Evolutionary conservation across 1,139 yeast species (phyloP).

Genomic region (Casaregolazyma lundiana): DNA sequence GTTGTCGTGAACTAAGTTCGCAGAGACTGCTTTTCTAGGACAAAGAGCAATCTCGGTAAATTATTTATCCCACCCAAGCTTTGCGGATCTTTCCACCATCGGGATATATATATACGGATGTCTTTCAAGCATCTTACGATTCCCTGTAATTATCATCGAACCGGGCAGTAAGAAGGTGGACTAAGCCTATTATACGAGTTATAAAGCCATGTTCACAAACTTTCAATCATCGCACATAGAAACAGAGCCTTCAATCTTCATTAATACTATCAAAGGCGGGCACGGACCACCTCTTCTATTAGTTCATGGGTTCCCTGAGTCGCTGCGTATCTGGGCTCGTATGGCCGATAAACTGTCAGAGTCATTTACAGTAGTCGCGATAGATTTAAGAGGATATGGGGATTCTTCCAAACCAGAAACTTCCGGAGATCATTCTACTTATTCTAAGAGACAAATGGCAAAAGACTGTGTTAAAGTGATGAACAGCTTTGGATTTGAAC

Average conservation of each 20-base stretch:
- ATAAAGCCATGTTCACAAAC: not conserved
- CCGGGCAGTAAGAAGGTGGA: too few relatives aligned
- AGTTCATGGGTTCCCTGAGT: conserved; percentile 20
- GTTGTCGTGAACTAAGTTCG: too few relatives aligned
- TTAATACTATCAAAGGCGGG: conserved; percentile 9
- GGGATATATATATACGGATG: too few relatives aligned
- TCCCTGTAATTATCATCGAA: too few relatives aligned
- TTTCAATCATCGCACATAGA: not conserved
- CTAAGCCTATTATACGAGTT: too few relatives aligned
- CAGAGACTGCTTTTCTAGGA: too few relatives aligned
- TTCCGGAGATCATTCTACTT: conserved; percentile 11
- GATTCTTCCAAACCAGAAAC: conserved; percentile 16
- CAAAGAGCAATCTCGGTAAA: too few relatives aligned
- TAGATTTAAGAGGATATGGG: conserved; percentile 20
- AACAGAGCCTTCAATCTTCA: not conserved
- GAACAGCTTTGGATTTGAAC: conserved; percentile 12
- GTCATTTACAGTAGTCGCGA: conserved; percentile 15
- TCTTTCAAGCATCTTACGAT: too few relatives aligned
- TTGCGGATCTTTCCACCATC: too few relatives aligned
- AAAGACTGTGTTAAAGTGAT: conserved; percentile 19
- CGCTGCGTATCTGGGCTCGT: conserved; percentile 15
- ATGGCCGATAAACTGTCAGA: conserved; percentile 13
- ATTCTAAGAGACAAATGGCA: conserved; percentile 18
- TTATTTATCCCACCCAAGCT: too few relatives aligned
- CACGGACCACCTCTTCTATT: conserved; percentile 14